Base-by-base conservation (phyloP, 2,329 filamentous ascomycete genomes). In the Onygenales sp. region DNA sequence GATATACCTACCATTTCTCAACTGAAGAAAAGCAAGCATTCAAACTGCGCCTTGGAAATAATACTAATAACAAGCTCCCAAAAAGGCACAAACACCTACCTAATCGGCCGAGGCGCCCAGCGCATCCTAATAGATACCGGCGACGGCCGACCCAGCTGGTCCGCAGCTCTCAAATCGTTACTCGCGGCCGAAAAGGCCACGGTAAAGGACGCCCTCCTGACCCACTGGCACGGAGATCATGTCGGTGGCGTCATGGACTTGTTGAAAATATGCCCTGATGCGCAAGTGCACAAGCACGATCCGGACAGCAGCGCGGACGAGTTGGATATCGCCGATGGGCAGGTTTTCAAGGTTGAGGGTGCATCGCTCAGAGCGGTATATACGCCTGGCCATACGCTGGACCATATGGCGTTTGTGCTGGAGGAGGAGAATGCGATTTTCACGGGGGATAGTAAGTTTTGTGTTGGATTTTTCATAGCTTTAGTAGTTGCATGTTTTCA, bases 221-320 rank as follows among this genome's bases (percentile, higher is more conserved):
- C 91, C 0, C 93, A 98, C 68, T 95, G 91, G 89, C 93, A 98
- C 65, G 80, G 74, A 42, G 93, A 98, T 65, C 93, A 98, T 65
- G 79, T 84, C 6, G 81, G 84, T 27, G 93, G 93, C 6, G 79
- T 96, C 27, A 66, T 72, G 2, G 83, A 94, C 61, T 74, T 96
- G 1, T 73, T 84, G 14, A 68, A 72, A 11, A 65, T 85, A 27
- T 87, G 77, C n/a, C 85, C 87, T 0, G 65, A 76, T 14, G 82
- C 79, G 6, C 74, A 73, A 21, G 69, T 93, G 40, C 82, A 84
- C 70, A 92, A 93, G 67, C 74, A 83, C 59, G 70, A 81, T 37
- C 84, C 86, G 0, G 70, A 67, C 1, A 60, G 60, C 27, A 64
- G 57, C 46, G 13, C 27, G 13, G 73, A 68, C 0, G 81, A 85